These are phyloP conservation scores for Craspedostauros australis DNA, from an alignment of 108 stramenopile genomes.

Conservation along the genomic window DNA sequence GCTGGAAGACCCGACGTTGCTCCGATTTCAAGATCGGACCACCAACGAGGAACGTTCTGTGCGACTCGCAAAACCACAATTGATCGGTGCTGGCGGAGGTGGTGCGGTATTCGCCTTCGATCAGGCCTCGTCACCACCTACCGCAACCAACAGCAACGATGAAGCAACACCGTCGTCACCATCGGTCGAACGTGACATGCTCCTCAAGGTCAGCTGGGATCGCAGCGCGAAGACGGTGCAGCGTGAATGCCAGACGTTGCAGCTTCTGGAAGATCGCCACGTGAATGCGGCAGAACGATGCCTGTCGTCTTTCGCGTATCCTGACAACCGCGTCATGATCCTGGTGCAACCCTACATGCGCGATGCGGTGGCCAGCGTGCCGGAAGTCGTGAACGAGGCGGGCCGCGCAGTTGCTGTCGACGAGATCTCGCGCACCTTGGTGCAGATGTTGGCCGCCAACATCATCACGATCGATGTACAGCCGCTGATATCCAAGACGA, in stretches of 20 bases:
- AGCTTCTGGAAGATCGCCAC: conserved; percentile 23
- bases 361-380: conserved; percentile 30
- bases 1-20: neutral
- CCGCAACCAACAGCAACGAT: neutral
- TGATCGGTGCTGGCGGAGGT: conserved; percentile 30
- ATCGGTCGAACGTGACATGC: conserved; percentile 10
- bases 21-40: neutral
- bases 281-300: conserved; percentile 48
- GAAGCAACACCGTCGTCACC: neutral
- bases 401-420: conserved; percentile 24
- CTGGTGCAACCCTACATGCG: conserved; percentile 30
- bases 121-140: neutral
- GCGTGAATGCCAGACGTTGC: conserved; percentile 51
- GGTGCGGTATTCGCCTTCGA: conserved; percentile 25
- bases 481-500: conserved; percentile 39
- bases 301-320: conserved; percentile 29
- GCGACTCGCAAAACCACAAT: conserved; percentile 12
- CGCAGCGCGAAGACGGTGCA: conserved; percentile 45
- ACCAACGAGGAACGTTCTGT: neutral
- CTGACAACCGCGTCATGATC: conserved; percentile 43
- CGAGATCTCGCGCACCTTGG: conserved; percentile 36
- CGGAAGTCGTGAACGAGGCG: conserved; percentile 6
- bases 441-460: conserved; percentile 48
- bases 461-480: conserved; percentile 60
- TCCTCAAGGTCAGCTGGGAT: conserved; percentile 68